A percentile compares a stretch with the other conserved stretches of the same genome.
Conservation (phyloP, 2,329 filamentous ascomycete species). For the Fusarium begoniae region DNA sequence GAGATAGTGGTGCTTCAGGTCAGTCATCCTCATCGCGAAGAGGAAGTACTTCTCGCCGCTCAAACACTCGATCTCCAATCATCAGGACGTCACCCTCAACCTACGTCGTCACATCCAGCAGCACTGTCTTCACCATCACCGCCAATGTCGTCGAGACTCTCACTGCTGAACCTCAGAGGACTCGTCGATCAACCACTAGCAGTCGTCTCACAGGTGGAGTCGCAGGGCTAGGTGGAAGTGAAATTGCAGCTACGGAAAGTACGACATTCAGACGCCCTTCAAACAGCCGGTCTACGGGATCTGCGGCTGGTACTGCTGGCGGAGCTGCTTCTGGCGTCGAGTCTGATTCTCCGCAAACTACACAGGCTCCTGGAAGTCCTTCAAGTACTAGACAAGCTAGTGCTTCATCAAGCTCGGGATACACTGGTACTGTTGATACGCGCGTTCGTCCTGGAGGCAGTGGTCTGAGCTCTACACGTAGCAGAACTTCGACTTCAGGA, state of each 20-base stretch:
- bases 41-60: not conserved
- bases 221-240: not conserved
- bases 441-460: not conserved
- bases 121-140: not conserved
- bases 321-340: not conserved
- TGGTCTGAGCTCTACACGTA: not conserved
- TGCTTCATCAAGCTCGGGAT: not conserved
- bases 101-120: constrained; percentile 3
- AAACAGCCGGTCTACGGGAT: not conserved
- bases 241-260: rapidly evolving
- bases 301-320: not conserved
- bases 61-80: not conserved
- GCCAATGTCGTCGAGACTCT: not conserved
- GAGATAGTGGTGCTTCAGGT: not conserved
- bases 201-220: not conserved
- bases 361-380: not conserved
- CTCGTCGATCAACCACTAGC: not conserved
- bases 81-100: not conserved
- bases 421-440: not conserved
- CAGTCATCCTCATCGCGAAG: not conserved
- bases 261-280: not conserved
- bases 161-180: not conserved
- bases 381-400: not conserved
- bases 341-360: not conserved
- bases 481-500: not conserved